phyloP scores from a whole-genome alignment of 805 yeast genomes.

The Yarrowia divulgata region DNA sequence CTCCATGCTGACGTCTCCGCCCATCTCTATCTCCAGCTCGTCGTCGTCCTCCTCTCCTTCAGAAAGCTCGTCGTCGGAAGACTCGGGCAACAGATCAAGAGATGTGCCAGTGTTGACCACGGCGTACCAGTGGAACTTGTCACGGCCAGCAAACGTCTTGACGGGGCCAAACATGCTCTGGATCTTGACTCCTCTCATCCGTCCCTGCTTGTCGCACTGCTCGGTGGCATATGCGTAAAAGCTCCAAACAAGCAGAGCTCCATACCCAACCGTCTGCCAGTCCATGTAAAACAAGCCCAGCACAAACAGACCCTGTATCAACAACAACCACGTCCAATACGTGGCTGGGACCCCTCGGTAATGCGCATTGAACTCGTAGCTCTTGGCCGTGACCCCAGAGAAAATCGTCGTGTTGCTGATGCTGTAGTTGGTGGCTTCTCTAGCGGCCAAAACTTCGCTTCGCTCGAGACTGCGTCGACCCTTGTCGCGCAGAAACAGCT shows the following conservation, averaged over 20 bases:
- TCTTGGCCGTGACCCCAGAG: slow-evolving; percentile 12
- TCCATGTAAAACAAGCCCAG: slow-evolving; percentile 4
- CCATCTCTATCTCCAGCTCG: not conserved
- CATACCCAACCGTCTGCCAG: not conserved
- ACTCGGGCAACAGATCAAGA: slow-evolving; percentile 16
- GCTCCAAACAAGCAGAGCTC: slow-evolving; percentile 13
- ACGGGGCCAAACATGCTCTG: slow-evolving; percentile 14
- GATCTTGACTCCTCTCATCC: not conserved
- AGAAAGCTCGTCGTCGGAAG: slow-evolving; percentile 24
- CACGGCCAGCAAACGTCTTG: slow-evolving; percentile 22
- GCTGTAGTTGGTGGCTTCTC: slow-evolving; percentile 32
- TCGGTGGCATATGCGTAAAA: slow-evolving; percentile 29
- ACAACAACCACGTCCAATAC: slow-evolving; percentile 23
- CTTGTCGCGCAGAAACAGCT: slow-evolving; percentile 6
- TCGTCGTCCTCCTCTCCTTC: slow-evolving; percentile 13
- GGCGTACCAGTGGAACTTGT: slow-evolving; percentile 36
- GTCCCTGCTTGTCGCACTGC: slow-evolving; percentile 28
- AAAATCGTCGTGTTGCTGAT: slow-evolving; percentile 32
- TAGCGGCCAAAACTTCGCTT: slow-evolving; percentile 23
- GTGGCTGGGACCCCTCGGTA: slow-evolving; percentile 30
- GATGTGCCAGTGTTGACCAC: slow-evolving; percentile 17
- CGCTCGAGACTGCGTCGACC: slow-evolving; percentile 20
- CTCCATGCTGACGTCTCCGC: not conserved
- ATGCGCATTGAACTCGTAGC: slow-evolving; percentile 6
- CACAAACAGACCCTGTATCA: slow-evolving; percentile 33